Evolutionary conservation across 129 eudicot genomes (phyloP), one percentile per base, ranked within the genome.

Genomic region (Solidago caesia): DNA sequence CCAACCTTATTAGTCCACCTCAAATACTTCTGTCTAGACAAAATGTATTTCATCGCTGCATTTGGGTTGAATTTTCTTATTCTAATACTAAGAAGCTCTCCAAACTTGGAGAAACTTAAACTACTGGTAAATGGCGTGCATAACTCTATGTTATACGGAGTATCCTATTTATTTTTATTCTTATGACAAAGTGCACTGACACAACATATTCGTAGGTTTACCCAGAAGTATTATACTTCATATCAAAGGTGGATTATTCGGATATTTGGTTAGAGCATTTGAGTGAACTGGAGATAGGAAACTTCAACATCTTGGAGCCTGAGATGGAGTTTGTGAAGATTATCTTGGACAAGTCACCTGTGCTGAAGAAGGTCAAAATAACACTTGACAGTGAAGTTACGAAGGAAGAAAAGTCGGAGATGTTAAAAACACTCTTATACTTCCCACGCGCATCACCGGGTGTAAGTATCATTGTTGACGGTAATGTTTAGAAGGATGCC

Each of bases 271-370:
- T 60, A 59, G 44, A 61, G 21, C 77, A 73, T 25, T 15, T 73
- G 11, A 44, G 41, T 27, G 57, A 55, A 46, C 15, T 73, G 47
- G 49, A 60, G 69, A 16, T 5, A 11, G 42, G 29, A 21, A 21
- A 21, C 21, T 21, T 47, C 27, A 2, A 12, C 57, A 0, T 21
- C 21, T 21, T 21, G 47, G 16, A 8, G 14, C 59, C 45, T 11
- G 77, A 45, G 6, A 8, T 59, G 69, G 56, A 60, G 47, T 73
- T 73, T 61, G 55, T 72, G 55, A 58, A 72, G 68, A 55, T 72
- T 58, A 8, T 58, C 21, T 21, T 21, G 21, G 21, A 21, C 21
- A 21, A 21, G 5, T 56, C 76, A 72, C 76, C 76, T 10, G 51
- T 41, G 48, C 52, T 58, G 9, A 46, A 72, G 57, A 71, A 73